Percentiles rank a stretch among this genome's conserved stretches.
phyloP scores from a whole-genome alignment of 23 red algal species.

The Gracilaria gracilis region DNA sequence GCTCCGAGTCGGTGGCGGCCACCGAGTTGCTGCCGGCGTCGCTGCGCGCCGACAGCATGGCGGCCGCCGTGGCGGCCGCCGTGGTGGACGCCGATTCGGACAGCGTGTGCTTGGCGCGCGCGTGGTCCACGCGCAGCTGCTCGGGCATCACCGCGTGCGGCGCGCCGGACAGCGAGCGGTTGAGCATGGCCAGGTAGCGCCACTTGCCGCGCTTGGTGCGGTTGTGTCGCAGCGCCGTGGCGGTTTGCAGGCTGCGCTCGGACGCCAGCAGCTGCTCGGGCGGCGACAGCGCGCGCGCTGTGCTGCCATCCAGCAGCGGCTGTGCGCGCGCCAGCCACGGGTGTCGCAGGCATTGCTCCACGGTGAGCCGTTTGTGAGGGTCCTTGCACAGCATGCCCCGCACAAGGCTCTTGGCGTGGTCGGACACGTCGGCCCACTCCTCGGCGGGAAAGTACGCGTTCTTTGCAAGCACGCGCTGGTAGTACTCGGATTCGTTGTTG shows the following conservation, averaged over 20 bases:
- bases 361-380: constrained; percentile 76
- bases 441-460: constrained; percentile 80
- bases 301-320: background rate
- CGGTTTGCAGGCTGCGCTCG: constrained; percentile 2
- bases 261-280: background rate
- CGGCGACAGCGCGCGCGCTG: too few species aligned
- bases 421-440: constrained; percentile 80
- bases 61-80: background rate
- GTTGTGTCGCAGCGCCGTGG: constrained; percentile 26
- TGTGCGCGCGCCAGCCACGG: constrained; percentile 67
- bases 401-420: constrained; percentile 76
- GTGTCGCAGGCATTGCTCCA: constrained; percentile 76
- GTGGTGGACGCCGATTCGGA: constrained; percentile 4
- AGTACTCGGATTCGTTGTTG: constrained; percentile 80
- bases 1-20: background rate
- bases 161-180: constrained; percentile 36
- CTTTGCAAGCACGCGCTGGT: constrained; percentile 66
- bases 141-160: constrained; percentile 11
- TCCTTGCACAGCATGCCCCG: constrained; percentile 84
- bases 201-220: constrained; percentile 55
- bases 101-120: background rate
- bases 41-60: background rate
- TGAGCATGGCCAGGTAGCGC: constrained; percentile 61
- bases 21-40: background rate
- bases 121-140: background rate